Conservation (phyloP, 495 filamentous ascomycete genomes). For the Aspergillus conjunctus region DNA sequence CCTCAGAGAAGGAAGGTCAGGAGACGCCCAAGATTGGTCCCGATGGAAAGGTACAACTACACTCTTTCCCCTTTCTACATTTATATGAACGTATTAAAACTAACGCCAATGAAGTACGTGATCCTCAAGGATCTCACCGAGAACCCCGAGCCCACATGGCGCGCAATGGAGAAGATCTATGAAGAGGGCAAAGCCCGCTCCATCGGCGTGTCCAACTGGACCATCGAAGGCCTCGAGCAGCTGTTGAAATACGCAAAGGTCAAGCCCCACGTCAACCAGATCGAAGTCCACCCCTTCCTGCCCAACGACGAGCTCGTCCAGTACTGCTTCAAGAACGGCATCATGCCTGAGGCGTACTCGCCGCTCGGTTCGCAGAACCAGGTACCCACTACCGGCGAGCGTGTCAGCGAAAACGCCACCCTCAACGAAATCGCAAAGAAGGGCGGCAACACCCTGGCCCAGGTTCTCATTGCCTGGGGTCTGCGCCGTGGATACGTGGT, state of each 20-base stretch:
- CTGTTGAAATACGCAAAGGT: conserved; percentile 67
- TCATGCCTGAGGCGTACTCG: conserved; percentile 74
- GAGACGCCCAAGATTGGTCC: conserved; percentile 64
- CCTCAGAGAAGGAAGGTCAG: conserved; percentile 59
- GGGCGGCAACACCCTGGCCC: conserved; percentile 63
- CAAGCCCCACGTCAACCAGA: conserved; percentile 79
- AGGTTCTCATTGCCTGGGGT: conserved; percentile 72
- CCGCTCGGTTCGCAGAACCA: conserved; percentile 68
- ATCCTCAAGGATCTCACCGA: conserved; percentile 62
- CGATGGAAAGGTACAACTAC: conserved; percentile 63
- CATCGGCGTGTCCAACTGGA: conserved; percentile 90
- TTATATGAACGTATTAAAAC: background rate
- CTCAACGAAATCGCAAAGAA: conserved; percentile 62
- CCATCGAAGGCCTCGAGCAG: conserved; percentile 67
- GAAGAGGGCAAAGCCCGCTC: conserved; percentile 68
- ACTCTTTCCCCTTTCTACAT: background rate
- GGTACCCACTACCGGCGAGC: conserved; percentile 67
- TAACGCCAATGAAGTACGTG: conserved; percentile 37
- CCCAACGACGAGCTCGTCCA: conserved; percentile 70
- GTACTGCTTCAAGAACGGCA: conserved; percentile 70
- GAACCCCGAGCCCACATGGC: conserved; percentile 74
- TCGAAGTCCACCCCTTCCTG: conserved; percentile 92
- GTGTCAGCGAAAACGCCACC: conserved; percentile 58
- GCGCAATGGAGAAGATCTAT: conserved; percentile 76
- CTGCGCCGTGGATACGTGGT: conserved; percentile 71